Evolutionary conservation across 805 yeast genomes (phyloP).

Genomic region (Saccharomycopsis sp.): DNA sequence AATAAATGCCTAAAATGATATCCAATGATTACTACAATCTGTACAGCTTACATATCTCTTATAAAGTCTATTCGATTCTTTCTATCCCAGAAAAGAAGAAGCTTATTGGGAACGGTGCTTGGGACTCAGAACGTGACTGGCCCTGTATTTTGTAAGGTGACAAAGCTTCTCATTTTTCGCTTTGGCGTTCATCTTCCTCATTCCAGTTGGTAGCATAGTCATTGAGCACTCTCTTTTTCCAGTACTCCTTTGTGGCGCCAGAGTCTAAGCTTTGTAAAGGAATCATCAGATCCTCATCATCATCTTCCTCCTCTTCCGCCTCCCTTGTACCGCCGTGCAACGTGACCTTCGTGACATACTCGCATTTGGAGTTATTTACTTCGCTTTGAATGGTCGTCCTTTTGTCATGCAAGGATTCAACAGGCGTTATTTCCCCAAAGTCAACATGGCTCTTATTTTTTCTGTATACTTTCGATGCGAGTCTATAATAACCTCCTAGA

Average conservation of each 20-base stretch:
- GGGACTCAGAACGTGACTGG: too few species aligned
- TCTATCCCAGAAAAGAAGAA: too few species aligned
- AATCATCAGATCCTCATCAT: constrained; percentile 22
- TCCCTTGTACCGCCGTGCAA: constrained; percentile 13
- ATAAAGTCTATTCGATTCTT: not conserved
- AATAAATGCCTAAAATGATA: not conserved
- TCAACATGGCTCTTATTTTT: constrained; percentile 14
- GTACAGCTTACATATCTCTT: too few species aligned
- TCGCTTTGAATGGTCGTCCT: not conserved
- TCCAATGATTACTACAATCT: not conserved
- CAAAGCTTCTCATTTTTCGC: not conserved
- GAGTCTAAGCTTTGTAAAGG: constrained; percentile 31
- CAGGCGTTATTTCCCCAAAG: not conserved
- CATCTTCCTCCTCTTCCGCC: constrained; percentile 20
- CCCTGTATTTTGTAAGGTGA: not conserved
- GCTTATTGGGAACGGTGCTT: too few species aligned
- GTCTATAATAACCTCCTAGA: constrained; percentile 39
- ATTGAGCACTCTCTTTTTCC: constrained; percentile 40
- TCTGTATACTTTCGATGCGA: constrained; percentile 17
- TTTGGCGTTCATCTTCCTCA: not conserved
- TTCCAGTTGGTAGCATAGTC: constrained; percentile 9
- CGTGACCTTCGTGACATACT: not conserved
- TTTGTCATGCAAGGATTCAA: constrained; percentile 5
- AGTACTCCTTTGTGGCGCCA: constrained; percentile 36
- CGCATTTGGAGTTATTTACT: not conserved